A percentile compares a stretch with the other conserved stretches of the same genome.
phyloP scores from a whole-genome alignment of 2,329 filamentous ascomycete species.

The Hypomyces rosellus region DNA sequence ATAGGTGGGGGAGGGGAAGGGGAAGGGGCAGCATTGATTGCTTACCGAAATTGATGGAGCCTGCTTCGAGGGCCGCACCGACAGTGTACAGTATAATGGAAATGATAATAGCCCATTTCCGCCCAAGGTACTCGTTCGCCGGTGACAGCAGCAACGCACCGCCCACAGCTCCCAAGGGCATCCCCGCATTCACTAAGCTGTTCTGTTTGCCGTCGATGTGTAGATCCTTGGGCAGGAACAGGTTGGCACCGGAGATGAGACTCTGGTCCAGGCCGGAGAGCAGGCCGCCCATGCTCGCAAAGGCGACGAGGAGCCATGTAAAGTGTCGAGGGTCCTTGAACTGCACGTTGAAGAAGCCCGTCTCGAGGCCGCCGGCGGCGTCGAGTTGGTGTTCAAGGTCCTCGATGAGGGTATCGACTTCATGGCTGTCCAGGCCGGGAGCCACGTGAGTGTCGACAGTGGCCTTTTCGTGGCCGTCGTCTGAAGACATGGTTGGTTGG shows the following conservation, averaged over 20 bases:
- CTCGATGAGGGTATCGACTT: constrained; percentile 33
- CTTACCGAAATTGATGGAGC: constrained; percentile 55
- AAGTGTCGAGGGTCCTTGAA: constrained; percentile 59
- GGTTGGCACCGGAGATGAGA: constrained; percentile 63
- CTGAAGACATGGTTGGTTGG: constrained; percentile 2
- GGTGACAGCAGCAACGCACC: constrained; percentile 63
- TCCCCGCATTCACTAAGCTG: constrained; percentile 62
- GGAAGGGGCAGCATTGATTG: background rate
- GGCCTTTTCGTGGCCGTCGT: constrained; percentile 21
- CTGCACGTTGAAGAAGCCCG: constrained; percentile 45
- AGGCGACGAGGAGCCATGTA: constrained; percentile 61
- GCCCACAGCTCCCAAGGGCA: constrained; percentile 65
- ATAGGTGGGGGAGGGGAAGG: too few species aligned
- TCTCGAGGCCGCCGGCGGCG: constrained; percentile 25
- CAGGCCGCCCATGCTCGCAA: constrained; percentile 69
- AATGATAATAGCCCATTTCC: constrained; percentile 63
- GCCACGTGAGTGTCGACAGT: constrained; percentile 31
- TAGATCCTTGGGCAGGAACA: constrained; percentile 57
- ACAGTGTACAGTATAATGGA: constrained; percentile 65
- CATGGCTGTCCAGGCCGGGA: constrained; percentile 24
- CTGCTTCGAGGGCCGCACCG: constrained; percentile 62
- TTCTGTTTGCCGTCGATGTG: constrained; percentile 49
- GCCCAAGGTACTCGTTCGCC: constrained; percentile 60
- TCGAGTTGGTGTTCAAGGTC: constrained; percentile 37
- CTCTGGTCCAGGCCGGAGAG: constrained; percentile 68